Percentiles rank a stretch among this genome's conserved stretches.
phyloP scores from a whole-genome alignment of 2,329 filamentous ascomycete genomes.

The Pseudocercospora musae region DNA sequence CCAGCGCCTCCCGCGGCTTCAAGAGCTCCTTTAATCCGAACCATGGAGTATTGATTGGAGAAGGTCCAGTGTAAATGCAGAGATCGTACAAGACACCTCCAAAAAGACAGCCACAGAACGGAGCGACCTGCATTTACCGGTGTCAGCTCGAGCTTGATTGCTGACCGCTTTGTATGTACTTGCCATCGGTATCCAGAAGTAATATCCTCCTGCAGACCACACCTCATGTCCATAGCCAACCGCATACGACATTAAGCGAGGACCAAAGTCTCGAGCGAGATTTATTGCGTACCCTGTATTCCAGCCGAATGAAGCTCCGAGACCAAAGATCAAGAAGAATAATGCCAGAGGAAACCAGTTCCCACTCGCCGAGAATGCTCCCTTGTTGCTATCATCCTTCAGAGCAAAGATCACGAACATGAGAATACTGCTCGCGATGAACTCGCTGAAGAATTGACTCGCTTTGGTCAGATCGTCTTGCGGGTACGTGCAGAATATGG shows the following conservation, averaged over 20 bases:
- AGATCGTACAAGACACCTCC: constrained; percentile 66
- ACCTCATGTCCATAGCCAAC: constrained; percentile 64
- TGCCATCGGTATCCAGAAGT: constrained; percentile 58
- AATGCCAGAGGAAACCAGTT: constrained; percentile 57
- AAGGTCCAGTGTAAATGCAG: constrained; percentile 60
- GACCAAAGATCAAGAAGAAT: constrained; percentile 66
- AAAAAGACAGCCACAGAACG: constrained; percentile 60
- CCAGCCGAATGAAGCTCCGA: constrained; percentile 66
- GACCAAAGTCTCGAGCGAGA: constrained; percentile 67
- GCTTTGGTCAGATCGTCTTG: constrained; percentile 60
- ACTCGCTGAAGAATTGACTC: constrained; percentile 69
- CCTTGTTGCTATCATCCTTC: constrained; percentile 50
- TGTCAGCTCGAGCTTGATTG: neutral
- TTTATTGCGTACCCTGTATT: constrained; percentile 68
- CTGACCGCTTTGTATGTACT: neutral
- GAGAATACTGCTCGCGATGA: constrained; percentile 62
- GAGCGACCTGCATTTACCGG: constrained; percentile 47
- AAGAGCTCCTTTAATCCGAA: constrained; percentile 28
- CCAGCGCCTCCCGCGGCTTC: constrained; percentile 22
- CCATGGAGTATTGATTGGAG: constrained; percentile 62
- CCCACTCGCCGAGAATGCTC: constrained; percentile 29
- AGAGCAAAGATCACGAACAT: constrained; percentile 70
- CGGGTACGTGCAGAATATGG: constrained; percentile 69
- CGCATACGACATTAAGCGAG: constrained; percentile 63
- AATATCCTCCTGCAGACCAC: constrained; percentile 62